A percentile compares a stretch with the other conserved stretches of the same genome.
phyloP scores from a whole-genome alignment of 176 grass and related monocot genomes.

The Pharus latifolius region DNA sequence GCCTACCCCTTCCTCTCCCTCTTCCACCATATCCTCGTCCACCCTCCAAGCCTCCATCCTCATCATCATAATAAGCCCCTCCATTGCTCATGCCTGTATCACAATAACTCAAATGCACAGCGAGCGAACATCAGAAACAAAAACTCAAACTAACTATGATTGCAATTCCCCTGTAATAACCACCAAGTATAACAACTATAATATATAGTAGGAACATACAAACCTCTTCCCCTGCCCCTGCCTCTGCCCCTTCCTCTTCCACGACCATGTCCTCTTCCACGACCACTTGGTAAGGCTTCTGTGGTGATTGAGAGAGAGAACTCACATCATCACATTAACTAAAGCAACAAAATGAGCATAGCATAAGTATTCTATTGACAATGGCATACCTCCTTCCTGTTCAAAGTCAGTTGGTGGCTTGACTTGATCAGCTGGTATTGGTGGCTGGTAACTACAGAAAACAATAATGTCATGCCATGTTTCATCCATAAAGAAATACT shows the following conservation, averaged over 20 bases:
- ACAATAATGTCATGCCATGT: background rate
- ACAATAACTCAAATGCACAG: slow-evolving; percentile 4
- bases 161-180: background rate
- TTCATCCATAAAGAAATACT: background rate
- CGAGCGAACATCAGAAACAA: background rate
- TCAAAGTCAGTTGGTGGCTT: slow-evolving; percentile 44
- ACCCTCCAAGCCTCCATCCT: slow-evolving; percentile 13
- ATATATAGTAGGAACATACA: background rate
- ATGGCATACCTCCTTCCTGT: slow-evolving; percentile 24
- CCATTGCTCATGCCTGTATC: slow-evolving; percentile 32
- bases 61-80: slow-evolving; percentile 19
- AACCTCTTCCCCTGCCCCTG: slow-evolving; percentile 58
- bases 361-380: background rate
- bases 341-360: background rate
- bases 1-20: slow-evolving; percentile 32
- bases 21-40: slow-evolving; percentile 30
- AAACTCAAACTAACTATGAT: background rate
- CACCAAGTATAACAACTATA: too few species aligned
- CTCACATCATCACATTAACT: background rate
- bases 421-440: slow-evolving; percentile 61
- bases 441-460: slow-evolving; percentile 53
- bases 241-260: too few species aligned
- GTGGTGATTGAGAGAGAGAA: background rate
- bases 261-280: slow-evolving; percentile 40
- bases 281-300: slow-evolving; percentile 39